Conservation (phyloP, 108 stramenopile species). For the Cyclotella distinguenda region DNA sequence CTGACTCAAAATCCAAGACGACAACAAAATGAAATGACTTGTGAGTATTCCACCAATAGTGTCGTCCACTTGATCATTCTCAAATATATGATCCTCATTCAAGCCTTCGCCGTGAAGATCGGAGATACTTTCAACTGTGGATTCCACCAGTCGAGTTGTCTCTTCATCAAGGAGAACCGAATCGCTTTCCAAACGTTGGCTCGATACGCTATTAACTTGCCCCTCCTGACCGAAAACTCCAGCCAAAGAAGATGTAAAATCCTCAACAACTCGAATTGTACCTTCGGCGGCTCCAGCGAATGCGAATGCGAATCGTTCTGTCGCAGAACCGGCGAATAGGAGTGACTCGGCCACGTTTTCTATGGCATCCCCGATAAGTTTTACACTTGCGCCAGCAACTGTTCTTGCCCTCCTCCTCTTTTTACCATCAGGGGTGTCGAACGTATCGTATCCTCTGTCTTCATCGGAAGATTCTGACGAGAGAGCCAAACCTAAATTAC, state of each 20-base stretch:
- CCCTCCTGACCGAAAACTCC: conserved; percentile 36
- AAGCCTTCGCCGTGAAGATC: neutral
- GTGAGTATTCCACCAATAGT: neutral
- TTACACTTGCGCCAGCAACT: conserved; percentile 39
- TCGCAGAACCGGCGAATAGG: conserved; percentile 46
- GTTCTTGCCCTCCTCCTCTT: conserved; percentile 10
- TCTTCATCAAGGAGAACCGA: too few species aligned
- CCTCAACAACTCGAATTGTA: conserved; percentile 39
- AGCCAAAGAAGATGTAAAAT: conserved; percentile 32
- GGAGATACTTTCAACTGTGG: neutral
- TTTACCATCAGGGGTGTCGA: neutral
- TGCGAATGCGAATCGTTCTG: conserved; percentile 46
- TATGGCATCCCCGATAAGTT: conserved; percentile 46
- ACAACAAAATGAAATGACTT: neutral
- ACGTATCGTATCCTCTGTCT: neutral
- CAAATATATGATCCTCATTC: neutral
- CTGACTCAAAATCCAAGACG: conserved; percentile 4
- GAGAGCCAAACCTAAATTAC: conserved; percentile 32
- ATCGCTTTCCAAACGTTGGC: neutral
- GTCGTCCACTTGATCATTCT: neutral
- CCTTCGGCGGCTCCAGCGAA: conserved; percentile 48
- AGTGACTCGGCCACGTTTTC: conserved; percentile 47
- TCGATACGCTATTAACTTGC: neutral
- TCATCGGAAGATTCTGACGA: neutral
- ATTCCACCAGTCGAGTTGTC: too few species aligned